Conservation (phyloP, 2,329 filamentous ascomycete genomes). For the Fusarium xylarioides region DNA sequence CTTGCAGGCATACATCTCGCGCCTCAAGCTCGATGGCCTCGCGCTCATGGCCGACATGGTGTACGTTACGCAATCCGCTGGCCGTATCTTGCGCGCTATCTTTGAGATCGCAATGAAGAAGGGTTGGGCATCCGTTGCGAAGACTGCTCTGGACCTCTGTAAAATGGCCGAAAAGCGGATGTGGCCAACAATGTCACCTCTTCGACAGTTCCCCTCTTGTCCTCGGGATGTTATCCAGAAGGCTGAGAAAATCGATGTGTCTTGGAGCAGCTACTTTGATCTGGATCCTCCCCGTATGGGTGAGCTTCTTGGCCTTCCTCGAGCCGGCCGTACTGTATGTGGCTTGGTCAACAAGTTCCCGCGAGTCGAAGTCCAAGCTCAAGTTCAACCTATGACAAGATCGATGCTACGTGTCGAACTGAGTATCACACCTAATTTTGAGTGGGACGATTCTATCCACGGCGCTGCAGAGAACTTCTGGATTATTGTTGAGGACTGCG, state of each 20-base stretch:
- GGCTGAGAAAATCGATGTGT: conserved; percentile 92
- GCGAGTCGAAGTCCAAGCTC: conserved; percentile 88
- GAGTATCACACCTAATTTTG: conserved; percentile 91
- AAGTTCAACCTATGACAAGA: conserved; percentile 92
- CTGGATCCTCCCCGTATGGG: conserved; percentile 96
- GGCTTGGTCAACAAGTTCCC: conserved; percentile 91
- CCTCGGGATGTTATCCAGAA: conserved; percentile 89
- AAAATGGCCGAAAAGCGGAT: conserved; percentile 99
- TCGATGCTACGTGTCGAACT: conserved; percentile 92
- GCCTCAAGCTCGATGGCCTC: conserved; percentile 90
- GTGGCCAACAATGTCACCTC: conserved; percentile 98
- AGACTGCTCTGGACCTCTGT: conserved; percentile 90
- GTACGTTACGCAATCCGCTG: conserved; percentile 97
- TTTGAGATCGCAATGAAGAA: conserved; percentile 99
- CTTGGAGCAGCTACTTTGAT: conserved; percentile 94
- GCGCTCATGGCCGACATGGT: conserved; percentile 98
- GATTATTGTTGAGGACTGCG: conserved; percentile 97
- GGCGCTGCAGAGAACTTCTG: conserved; percentile 92
- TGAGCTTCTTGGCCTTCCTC: conserved; percentile 89
- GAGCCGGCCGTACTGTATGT: conserved; percentile 86
- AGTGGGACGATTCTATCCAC: conserved; percentile 92
- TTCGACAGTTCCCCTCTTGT: conserved; percentile 87
- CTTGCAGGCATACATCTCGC: conserved; percentile 94
- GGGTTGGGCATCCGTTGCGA: conserved; percentile 93
- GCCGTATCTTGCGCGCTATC: conserved; percentile 91